These are phyloP conservation scores for Castanopsis chinensis DNA, from an alignment of 306 rosid genomes.

Conservation along the genomic window DNA sequence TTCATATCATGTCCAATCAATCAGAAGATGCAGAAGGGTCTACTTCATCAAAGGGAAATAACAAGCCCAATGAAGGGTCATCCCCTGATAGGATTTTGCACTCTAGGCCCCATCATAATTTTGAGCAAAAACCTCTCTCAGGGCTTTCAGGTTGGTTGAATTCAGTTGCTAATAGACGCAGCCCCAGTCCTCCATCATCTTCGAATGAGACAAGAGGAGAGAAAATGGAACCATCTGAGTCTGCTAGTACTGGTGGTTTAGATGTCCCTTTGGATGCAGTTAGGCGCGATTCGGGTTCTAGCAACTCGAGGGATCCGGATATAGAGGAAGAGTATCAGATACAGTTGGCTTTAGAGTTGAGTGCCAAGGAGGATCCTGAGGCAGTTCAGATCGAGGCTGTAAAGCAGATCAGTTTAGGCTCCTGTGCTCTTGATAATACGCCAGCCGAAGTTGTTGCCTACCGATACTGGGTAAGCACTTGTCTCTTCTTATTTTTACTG, in stretches of 20 bases:
- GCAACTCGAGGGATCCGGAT: slow-evolving; percentile 77
- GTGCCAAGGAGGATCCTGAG: slow-evolving; percentile 98
- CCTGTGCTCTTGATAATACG: slow-evolving; percentile 76
- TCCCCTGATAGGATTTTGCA: slow-evolving; percentile 50
- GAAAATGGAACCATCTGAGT: slow-evolving; percentile 55
- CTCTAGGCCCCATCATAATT: slow-evolving; percentile 40
- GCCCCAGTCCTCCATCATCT: slow-evolving; percentile 50
- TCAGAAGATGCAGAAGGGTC: slow-evolving; percentile 64
- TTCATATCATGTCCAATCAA: slow-evolving; percentile 68
- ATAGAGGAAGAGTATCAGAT: slow-evolving; percentile 93
- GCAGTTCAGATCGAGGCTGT: slow-evolving; percentile 98
- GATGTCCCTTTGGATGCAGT: slow-evolving; percentile 56
- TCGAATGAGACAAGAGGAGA: slow-evolving; percentile 42
- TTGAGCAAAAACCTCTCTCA: slow-evolving; percentile 62
- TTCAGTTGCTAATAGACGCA: slow-evolving; percentile 61
- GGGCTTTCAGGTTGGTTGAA: slow-evolving; percentile 77
- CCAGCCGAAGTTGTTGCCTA: slow-evolving; percentile 93
- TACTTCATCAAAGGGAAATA: slow-evolving; percentile 59
- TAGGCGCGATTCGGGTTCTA: slow-evolving; percentile 60
- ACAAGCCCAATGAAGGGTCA: slow-evolving; percentile 39
- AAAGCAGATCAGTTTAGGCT: slow-evolving; percentile 94
- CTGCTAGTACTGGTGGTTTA: slow-evolving; percentile 50
- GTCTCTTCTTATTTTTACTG: slow-evolving; percentile 27
- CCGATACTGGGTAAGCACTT: slow-evolving; percentile 82
- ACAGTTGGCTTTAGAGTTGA: slow-evolving; percentile 81